These are phyloP conservation scores for Euphrasia confusa DNA, from an alignment of 257 asterid species.

Conservation along the genomic window DNA sequence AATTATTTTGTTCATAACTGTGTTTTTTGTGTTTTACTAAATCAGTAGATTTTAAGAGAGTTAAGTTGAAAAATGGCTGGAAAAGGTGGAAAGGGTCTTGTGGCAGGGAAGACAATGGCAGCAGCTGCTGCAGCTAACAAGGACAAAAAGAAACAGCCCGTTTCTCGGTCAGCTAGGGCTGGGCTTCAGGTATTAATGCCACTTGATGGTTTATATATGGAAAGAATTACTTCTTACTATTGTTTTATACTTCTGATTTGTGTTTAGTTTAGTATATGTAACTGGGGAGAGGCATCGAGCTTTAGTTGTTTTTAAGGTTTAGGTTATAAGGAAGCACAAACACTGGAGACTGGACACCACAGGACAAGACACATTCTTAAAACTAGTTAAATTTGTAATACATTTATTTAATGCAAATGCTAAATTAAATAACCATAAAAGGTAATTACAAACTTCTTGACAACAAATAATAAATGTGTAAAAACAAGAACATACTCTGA, in stretches of 20 bases:
- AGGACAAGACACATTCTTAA: too few species aligned
- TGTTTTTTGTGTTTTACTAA: too few species aligned
- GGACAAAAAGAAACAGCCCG: constrained; percentile 55
- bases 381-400: too few species aligned
- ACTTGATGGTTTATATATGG: not conserved
- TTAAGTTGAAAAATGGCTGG: constrained; percentile 60
- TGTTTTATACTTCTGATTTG: not conserved
- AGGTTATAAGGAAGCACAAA: too few species aligned
- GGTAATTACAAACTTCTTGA: too few species aligned
- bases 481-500: too few species aligned
- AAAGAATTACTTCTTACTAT: not conserved
- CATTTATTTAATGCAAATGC: too few species aligned
- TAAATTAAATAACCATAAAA: too few species aligned
- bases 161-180: constrained; percentile 88
- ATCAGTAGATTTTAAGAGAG: not conserved
- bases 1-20: too few species aligned
- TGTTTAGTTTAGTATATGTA: not conserved
- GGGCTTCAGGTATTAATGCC: constrained; percentile 71
- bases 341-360: too few species aligned
- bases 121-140: constrained; percentile 70
- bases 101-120: constrained; percentile 89
- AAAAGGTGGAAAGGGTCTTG: constrained; percentile 92
- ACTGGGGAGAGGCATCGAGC: not conserved
- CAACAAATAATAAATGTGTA: too few species aligned
- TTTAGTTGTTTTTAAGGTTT: not conserved